These are phyloP conservation scores for Mimosa pudica DNA, from an alignment of 306 rosid genomes.

Conservation along the genomic window DNA sequence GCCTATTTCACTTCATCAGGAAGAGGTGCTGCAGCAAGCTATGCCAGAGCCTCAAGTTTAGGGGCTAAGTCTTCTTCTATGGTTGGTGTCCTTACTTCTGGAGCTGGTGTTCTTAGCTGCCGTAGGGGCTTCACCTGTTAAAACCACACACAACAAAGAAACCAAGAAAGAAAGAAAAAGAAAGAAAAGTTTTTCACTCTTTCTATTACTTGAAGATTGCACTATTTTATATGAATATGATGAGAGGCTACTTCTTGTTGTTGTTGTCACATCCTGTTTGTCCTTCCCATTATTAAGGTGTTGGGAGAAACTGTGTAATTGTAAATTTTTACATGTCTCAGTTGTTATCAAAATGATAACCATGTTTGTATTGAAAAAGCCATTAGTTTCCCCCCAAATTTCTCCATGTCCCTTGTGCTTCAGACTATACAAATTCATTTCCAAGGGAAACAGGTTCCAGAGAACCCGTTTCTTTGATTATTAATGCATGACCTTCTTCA, in stretches of 20 bases:
- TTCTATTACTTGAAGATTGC: conserved; percentile 54
- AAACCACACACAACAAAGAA: conserved; percentile 41
- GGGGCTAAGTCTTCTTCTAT: conserved; percentile 91
- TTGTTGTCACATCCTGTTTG: conserved; percentile 41
- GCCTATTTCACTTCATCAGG: conserved; percentile 91
- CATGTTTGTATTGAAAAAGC: conserved; percentile 29
- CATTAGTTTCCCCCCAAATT: conserved; percentile 17
- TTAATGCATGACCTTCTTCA: conserved; percentile 27
- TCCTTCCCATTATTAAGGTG: conserved; percentile 49
- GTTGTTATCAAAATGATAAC: conserved; percentile 52
- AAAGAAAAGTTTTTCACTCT: conserved; percentile 41
- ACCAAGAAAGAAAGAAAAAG: conserved; percentile 51
- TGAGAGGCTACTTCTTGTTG: conserved; percentile 44
- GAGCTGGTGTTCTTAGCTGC: conserved; percentile 77
- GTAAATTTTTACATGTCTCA: conserved; percentile 56
- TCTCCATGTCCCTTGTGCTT: not conserved
- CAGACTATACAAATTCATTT: conserved; percentile 32
- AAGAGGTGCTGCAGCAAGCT: conserved; percentile 71
- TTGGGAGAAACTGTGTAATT: conserved; percentile 41
- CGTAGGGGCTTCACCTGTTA: conserved; percentile 70
- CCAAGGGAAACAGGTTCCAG: conserved; percentile 24
- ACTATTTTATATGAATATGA: conserved; percentile 46
- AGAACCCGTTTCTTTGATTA: not conserved
- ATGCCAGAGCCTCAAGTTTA: conserved; percentile 99
- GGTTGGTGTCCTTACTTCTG: conserved; percentile 73